Base-by-base conservation (phyloP, 352 stramenopile genomes). In the Globisporangium iwayamae region DNA sequence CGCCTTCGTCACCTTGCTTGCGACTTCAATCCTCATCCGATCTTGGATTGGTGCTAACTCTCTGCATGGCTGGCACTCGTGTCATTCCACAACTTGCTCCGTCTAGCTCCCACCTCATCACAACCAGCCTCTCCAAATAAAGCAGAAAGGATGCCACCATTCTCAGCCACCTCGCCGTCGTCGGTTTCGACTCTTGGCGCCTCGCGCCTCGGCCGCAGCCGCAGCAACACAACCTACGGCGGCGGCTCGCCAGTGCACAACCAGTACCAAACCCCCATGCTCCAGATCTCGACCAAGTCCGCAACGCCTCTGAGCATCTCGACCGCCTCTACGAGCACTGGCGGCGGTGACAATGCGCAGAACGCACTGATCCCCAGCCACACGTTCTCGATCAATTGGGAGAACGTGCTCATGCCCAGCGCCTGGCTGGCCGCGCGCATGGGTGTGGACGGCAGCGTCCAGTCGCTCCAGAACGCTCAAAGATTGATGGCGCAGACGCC, bases 381-480 rank as follows among this genome's bases (percentile, higher is more conserved):
- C 43, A 66, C 70, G 53, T 53, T 74, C 39, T 68, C 79, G 53
- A 73, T 85, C 54, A 79, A 75, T 62, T 87, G 75, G 78, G 76
- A 87, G 45, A 75, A 87, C 48, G 74, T 85, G 41, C 70, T 87
- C 20, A 62, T 74, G 32, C 78, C 78, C 2, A 68, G 71, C 56
- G 32, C 69, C 43, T 87, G 72, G 74, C 59, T 87, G 65, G 36
- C 51, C 4, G 59, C 63, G 10, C 56, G 75, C 28, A 62, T 87
- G n/a, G 70, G 76, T 4, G 65, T 83, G 36, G 57, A 55, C 2
- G 56, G n/a, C 5, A 69, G 62, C 0, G 22, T 69, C 1, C 53
- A 69, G 38, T 64, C 68, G 7, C 63, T 83, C 16, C 52, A 81
- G 20, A 51, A 53, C 30, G 78, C 70, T 22, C 62, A 52, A 46